Evolutionary conservation across 257 asterid species (phyloP).

Genomic region (Asclepias syriaca): DNA sequence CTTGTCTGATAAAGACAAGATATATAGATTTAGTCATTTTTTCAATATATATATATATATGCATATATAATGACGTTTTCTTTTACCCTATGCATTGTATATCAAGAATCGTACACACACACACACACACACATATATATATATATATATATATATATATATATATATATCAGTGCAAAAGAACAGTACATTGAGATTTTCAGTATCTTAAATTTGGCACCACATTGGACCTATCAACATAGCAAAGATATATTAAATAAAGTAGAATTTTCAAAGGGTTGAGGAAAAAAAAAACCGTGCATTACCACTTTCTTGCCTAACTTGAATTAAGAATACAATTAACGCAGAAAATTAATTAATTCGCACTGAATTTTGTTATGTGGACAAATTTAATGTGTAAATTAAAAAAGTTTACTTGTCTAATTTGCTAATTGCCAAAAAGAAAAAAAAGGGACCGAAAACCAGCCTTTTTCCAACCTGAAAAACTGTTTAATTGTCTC

Average conservation of each 20-base stretch:
- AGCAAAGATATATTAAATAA: background rate
- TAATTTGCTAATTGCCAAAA: background rate
- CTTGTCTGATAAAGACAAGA: slow-evolving; percentile 10
- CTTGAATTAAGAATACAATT: slow-evolving; percentile 16
- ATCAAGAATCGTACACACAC: background rate
- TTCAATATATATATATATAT: background rate
- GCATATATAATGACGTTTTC: background rate
- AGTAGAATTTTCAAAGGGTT: background rate
- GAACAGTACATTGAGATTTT: background rate
- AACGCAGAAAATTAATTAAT: too few species aligned
- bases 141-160: too few species aligned
- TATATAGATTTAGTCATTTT: background rate
- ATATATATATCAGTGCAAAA: background rate
- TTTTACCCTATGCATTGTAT: too few species aligned
- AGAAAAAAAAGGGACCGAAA: background rate
- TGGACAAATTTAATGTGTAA: too few species aligned
- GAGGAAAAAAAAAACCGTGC: slow-evolving; percentile 6
- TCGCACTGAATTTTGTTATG: too few species aligned
- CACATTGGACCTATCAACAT: background rate
- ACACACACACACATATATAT: too few species aligned
- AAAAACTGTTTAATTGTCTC: background rate
- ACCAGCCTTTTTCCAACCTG: background rate
- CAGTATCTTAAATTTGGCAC: background rate
- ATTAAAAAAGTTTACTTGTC: background rate
- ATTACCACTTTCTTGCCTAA: slow-evolving; percentile 19